Evolutionary conservation across 2,329 filamentous ascomycete genomes (phyloP).

Genomic region (Arthrinium puccinioides): DNA sequence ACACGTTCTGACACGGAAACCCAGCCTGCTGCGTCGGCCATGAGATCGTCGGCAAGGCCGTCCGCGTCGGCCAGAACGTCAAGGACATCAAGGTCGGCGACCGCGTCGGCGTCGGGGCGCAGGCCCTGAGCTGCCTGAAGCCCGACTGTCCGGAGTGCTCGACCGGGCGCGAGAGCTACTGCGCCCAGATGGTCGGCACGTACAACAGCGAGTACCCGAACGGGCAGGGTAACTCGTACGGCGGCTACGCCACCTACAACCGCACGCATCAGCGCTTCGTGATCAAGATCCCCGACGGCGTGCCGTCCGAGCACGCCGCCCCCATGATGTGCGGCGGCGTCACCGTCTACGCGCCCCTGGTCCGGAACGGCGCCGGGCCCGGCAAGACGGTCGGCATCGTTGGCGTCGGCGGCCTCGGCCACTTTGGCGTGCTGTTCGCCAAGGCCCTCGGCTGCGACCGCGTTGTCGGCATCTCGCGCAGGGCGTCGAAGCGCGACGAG

Average conservation of each 20-base stretch:
- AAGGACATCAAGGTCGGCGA: constrained; percentile 51
- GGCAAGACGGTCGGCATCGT: constrained; percentile 5
- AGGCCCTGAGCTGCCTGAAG: constrained; percentile 48
- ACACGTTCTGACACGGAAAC: constrained; percentile 12
- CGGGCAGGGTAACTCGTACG: constrained; percentile 38
- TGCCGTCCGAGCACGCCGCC: constrained; percentile 1
- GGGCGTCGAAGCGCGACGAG: constrained; percentile 1
- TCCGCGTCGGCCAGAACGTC: constrained; percentile 30
- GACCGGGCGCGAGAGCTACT: constrained; percentile 3
- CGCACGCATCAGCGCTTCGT: constrained; percentile 28
- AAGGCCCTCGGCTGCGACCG: constrained; percentile 3
- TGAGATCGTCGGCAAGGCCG: constrained; percentile 49
- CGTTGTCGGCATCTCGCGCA: constrained; percentile 5
- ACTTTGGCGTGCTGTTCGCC: constrained; percentile 4
- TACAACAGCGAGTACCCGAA: constrained; percentile 3
- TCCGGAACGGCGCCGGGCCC: constrained; percentile 1
- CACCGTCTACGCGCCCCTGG: constrained; percentile 1
- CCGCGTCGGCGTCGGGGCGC: constrained; percentile 56
- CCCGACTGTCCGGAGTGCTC: constrained; percentile 33
- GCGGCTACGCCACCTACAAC: constrained; percentile 27
- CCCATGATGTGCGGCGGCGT: constrained; percentile 4
- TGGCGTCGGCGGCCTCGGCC: constrained; percentile 3
- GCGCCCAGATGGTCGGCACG: background rate
- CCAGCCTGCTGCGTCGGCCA: constrained; percentile 39
- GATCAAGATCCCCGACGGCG: constrained; percentile 9